phyloP scores from a whole-genome alignment of 352 stramenopile species.

The Pythium biforme region DNA sequence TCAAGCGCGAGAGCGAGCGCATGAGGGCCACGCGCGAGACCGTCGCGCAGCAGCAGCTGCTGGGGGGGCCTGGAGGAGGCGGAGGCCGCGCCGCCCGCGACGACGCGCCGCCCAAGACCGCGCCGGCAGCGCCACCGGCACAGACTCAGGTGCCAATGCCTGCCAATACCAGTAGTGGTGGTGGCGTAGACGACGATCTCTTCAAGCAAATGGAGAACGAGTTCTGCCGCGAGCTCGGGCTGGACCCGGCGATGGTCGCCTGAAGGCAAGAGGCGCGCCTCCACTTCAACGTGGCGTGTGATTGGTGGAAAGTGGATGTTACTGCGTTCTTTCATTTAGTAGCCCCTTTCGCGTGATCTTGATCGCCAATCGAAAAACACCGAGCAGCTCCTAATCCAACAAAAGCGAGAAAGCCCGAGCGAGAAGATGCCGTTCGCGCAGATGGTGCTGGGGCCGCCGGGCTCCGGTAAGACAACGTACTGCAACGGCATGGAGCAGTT shows the following conservation, averaged over 20 bases:
- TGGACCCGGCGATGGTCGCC: conserved; percentile 31
- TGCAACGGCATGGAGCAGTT: conserved; percentile 98
- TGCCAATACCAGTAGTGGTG: not conserved
- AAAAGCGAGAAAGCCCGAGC: too few species aligned
- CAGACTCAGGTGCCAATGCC: too few species aligned
- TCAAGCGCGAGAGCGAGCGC: conserved; percentile 87
- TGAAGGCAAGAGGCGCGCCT: not conserved
- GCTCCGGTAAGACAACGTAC: conserved; percentile 98
- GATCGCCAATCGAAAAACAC: conserved; percentile 12
- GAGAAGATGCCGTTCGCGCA: conserved; percentile 77
- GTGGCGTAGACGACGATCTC: conserved; percentile 47
- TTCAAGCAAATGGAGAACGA: conserved; percentile 82
- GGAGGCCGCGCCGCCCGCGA: conserved; percentile 11
- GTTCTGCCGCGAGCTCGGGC: conserved; percentile 67
- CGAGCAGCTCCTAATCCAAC: not conserved
- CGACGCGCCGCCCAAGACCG: conserved; percentile 28
- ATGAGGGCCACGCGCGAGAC: conserved; percentile 45
- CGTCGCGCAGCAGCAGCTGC: conserved; percentile 18
- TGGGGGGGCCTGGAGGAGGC: not conserved
- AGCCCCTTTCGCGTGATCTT: not conserved
- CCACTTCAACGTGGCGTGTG: conserved; percentile 5
- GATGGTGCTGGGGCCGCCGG: conserved; percentile 70
- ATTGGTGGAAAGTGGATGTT: conserved; percentile 6
- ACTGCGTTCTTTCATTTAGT: conserved; percentile 6
- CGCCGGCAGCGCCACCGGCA: conserved; percentile 2